Evolutionary conservation across 2,329 filamentous ascomycete genomes (phyloP).

Genomic region (Colletotrichum orchidophilum): DNA sequence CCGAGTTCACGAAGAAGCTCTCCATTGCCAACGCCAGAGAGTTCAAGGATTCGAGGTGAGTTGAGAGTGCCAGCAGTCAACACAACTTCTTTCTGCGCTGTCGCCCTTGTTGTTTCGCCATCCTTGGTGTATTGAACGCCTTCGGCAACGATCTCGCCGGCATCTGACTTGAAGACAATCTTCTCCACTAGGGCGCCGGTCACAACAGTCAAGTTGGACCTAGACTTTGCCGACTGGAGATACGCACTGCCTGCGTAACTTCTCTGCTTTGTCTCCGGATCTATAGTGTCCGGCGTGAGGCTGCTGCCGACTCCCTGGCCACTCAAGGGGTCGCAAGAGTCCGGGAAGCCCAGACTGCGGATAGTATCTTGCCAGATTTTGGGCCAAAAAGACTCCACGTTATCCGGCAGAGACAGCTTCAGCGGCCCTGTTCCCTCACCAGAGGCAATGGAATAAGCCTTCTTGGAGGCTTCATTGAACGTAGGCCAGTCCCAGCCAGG

Average conservation of each 20-base stretch:
- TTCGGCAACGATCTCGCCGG: constrained; percentile 33
- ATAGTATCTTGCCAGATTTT: constrained; percentile 37
- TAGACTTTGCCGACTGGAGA: constrained; percentile 32
- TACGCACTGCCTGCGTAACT: constrained; percentile 40
- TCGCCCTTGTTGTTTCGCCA: constrained; percentile 33
- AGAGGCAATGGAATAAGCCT: constrained; percentile 18
- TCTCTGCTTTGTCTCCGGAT: constrained; percentile 37
- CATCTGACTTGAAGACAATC: constrained; percentile 36
- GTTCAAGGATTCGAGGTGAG: constrained; percentile 53
- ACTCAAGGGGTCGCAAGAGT: constrained; percentile 36
- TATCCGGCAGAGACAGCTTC: constrained; percentile 34
- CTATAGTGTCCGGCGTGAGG: constrained; percentile 36
- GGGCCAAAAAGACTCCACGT: constrained; percentile 29
- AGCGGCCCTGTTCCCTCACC: constrained; percentile 26
- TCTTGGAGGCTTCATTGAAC: constrained; percentile 33
- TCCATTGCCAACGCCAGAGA: constrained; percentile 51
- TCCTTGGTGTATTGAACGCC: constrained; percentile 35
- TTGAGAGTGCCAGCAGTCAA: constrained; percentile 53
- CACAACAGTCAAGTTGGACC: constrained; percentile 39
- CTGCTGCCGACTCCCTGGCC: constrained; percentile 34
- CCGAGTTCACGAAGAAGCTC: constrained; percentile 43
- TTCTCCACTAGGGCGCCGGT: constrained; percentile 37
- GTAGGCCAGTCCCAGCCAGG: constrained; percentile 39
- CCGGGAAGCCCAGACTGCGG: constrained; percentile 32
- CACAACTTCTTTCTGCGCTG: constrained; percentile 51